Evolutionary conservation across 352 stramenopile species (phyloP), one percentile per base, ranked within the genome.

Genomic region (Phytophthora lateralis): DNA sequence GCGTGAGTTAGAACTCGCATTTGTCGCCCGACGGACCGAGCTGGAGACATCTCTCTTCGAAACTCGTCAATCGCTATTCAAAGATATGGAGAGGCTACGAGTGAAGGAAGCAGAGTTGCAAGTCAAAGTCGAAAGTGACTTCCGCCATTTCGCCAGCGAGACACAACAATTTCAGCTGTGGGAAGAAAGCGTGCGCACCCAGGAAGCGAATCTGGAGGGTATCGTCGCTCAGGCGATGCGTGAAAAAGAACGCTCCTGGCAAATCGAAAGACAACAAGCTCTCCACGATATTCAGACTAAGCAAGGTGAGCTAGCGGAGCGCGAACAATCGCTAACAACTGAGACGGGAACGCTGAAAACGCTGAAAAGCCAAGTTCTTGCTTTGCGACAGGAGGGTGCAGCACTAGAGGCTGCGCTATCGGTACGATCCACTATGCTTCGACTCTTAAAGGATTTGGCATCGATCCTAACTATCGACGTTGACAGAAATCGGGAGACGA

Each of bases 11-110:
- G 80, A 92, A 21, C 60, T 88, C 41, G 63, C 60, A 27, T 89
- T 88, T 66, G 67, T 79, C 6, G 53, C 65, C 0, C 74, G 78
- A 8, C 67, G 71, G 60, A 78, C 75, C 0, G 75, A 89, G 46
- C 51, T 92, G 0, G 83, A 92, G 51, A 75, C 70, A 5, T 79
- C 78, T 10, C 46, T 90, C n/a, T 92, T 90, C 47, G 76, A 83
- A 58, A 88, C 71, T 4, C 60, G 83, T 0, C 83, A 92, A 60
- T 63, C 60, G 7, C 55, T 92, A 9, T 90, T 90, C 29, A 76
- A 83, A 53, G 76, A 92, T 14, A 78, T 88, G 60, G 83, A 92
- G 47, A 75, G 76, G 37, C 63, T 88, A 1, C 73, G 79, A 5
- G 65, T 75, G 4, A 84, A 85, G 46, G 65, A 87, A 30, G 69